Percentiles rank a stretch among this genome's conserved stretches.
Evolutionary conservation across 768 basidiomycete genomes (phyloP).

Genomic region (Boletus insuetus): DNA sequence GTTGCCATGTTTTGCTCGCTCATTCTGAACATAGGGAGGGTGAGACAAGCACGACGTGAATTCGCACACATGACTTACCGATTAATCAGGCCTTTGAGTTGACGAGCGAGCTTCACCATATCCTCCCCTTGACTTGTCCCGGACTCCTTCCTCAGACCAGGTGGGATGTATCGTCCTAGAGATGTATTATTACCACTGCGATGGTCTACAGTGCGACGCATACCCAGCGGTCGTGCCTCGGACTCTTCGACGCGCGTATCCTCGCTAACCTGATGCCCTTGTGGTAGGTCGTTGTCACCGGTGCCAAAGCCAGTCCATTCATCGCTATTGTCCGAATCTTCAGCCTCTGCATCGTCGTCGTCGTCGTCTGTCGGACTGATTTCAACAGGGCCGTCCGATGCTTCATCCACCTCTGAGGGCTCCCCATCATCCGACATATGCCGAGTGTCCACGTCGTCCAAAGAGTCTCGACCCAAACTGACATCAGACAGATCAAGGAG

Average conservation of each 20-base stretch:
- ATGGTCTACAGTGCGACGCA: constrained; percentile 2
- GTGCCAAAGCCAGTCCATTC: constrained; percentile 40
- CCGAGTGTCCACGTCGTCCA: background rate
- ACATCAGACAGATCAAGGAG: background rate
- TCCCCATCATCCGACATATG: background rate
- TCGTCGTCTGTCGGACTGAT: background rate
- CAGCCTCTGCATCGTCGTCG: constrained; percentile 16
- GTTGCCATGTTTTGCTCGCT: constrained; percentile 84
- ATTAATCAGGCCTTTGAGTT: constrained; percentile 86
- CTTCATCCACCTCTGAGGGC: constrained; percentile 2
- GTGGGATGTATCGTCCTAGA: constrained; percentile 71
- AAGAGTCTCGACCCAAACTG: background rate
- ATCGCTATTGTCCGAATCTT: constrained; percentile 22
- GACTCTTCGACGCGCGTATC: background rate
- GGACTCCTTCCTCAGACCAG: constrained; percentile 62
- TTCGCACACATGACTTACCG: constrained; percentile 43
- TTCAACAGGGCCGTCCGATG: background rate
- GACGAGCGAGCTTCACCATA: constrained; percentile 60
- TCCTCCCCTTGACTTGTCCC: constrained; percentile 39
- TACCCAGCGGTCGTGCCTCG: constrained; percentile 10
- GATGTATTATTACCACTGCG: background rate
- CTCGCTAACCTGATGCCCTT: background rate
- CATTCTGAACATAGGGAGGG: constrained; percentile 49
- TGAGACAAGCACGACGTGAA: background rate
- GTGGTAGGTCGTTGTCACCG: background rate